Evolutionary conservation across 2,329 filamentous ascomycete genomes (phyloP), one percentile per base, ranked within the genome.

Genomic region (Sporothrix variecibatus): DNA sequence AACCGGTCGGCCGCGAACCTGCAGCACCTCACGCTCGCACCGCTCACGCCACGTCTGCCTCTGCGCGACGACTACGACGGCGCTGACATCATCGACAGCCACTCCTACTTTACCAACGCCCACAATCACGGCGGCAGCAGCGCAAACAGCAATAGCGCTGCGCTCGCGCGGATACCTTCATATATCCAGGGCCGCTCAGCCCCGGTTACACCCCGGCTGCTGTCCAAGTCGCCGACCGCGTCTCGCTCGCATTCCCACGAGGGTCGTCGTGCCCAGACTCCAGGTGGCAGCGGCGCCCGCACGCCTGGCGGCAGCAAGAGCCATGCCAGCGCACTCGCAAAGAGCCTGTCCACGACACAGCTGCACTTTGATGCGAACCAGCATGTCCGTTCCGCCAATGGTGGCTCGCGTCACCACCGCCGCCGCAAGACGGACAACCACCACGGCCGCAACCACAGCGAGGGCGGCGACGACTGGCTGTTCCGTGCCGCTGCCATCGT

Each of bases 301-400:
- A 68, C 64, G 1, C 64, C 64, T 4, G 34, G 62, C 34, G 46
- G 34, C 65, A 34, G 43, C 58, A 51, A 62, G 51, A 49, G 31
- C 69, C 28, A 56, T 17, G 74, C 75, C 46, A 56, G 69, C 15
- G 78, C 77, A 69, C 80, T 91, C 7, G 80, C 85, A 40, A 92
- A 91, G 82, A 91, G 89, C 82, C 91, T 90, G 81, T 92, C 90
- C 0, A 87, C 89, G 60, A 87, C 87, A 1, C 86, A 92, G 67
- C 84, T 92, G 80, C 28, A 74, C 75, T 46, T 28, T 17, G 62
- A 46, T 23, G 62, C 17, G 38, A 28, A 3, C 38, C 62, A 67
- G 38, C 62, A 67, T 23, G 38, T 67, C n/a, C 9, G 77, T 79
- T 40, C 69, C 79, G 40, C 69, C 58, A 34, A 77, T 71, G 40